A percentile compares a stretch with the other conserved stretches of the same genome.
Conservation (phyloP, 352 stramenopile genomes). For the Phytophthora pisi region DNA sequence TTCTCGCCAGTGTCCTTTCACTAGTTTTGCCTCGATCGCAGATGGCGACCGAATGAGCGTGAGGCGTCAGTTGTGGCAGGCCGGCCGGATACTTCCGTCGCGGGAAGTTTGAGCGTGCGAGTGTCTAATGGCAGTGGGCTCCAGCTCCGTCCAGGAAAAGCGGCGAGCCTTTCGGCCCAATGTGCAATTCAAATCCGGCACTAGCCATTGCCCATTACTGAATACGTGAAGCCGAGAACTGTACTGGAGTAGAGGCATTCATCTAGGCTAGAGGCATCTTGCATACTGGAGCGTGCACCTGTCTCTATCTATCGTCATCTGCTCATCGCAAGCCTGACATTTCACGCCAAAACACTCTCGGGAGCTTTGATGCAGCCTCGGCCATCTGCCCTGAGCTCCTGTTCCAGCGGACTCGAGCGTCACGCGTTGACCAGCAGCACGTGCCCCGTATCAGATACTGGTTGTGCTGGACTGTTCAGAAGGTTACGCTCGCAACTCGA, state of each 20-base stretch:
- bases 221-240: too few relatives aligned
- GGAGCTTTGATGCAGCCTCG: conserved; percentile 4
- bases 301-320: conserved; percentile 1
- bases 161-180: neutral
- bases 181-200: neutral
- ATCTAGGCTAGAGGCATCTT: too few relatives aligned
- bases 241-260: neutral
- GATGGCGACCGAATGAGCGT: conserved; percentile 18
- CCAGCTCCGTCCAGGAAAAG: neutral
- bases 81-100: conserved; percentile 6
- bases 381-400: conserved; percentile 21
- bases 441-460: conserved; percentile 24
- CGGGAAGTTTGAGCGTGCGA: neutral
- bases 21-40: conserved; percentile 26
- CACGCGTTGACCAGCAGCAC: conserved; percentile 22
- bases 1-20: conserved; percentile 12
- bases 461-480: conserved; percentile 14
- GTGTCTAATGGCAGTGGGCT: conserved; percentile 3
- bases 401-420: conserved; percentile 11
- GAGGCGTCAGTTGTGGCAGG: conserved; percentile 1
- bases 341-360: neutral
- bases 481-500: conserved; percentile 9
- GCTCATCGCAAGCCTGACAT: conserved; percentile 14
- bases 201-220: too few relatives aligned
- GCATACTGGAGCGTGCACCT: neutral